Percentiles rank a stretch among this genome's conserved stretches.
phyloP scores from a whole-genome alignment of 305 asterid species.

The Solanum hybrid region DNA sequence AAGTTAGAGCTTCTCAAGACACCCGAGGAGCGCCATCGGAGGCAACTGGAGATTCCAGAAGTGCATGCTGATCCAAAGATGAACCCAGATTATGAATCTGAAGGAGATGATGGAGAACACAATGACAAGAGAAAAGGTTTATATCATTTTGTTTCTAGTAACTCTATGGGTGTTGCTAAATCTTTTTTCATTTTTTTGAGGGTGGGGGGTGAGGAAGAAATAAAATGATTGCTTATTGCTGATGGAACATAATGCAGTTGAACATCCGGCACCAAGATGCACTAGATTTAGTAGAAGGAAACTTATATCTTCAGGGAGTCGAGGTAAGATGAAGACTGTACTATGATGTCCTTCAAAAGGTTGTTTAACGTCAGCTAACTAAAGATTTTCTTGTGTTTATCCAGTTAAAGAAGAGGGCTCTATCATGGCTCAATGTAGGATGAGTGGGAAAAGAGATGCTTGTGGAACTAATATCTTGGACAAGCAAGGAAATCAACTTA shows the following conservation, averaged over 20 bases:
- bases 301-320: constrained; percentile 9
- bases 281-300: constrained; percentile 10
- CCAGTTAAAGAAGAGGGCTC: constrained; percentile 47
- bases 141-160: not conserved
- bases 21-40: constrained; percentile 69
- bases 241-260: constrained; percentile 18
- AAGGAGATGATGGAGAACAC: constrained; percentile 36
- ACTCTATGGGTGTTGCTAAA: not conserved
- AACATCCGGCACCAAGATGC: constrained; percentile 11
- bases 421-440: constrained; percentile 17
- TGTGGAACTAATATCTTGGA: constrained; percentile 26
- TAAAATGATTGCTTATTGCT: not conserved
- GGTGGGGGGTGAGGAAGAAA: not conserved
- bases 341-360: not conserved
- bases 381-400: constrained; percentile 12
- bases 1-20: constrained; percentile 58
- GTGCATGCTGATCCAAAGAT: constrained; percentile 80
- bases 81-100: constrained; percentile 69
- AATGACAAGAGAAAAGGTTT: constrained; percentile 39
- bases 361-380: constrained; percentile 12
- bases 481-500: constrained; percentile 27
- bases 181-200: not conserved
- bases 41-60: constrained; percentile 56
- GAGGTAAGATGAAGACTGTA: constrained; percentile 14
- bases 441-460: constrained; percentile 27